A percentile compares a stretch with the other conserved stretches of the same genome.
phyloP scores from a whole-genome alignment of 225 moss, liverwort and hornwort genomes.

The Bryoerythrophyllum caledonicum region DNA sequence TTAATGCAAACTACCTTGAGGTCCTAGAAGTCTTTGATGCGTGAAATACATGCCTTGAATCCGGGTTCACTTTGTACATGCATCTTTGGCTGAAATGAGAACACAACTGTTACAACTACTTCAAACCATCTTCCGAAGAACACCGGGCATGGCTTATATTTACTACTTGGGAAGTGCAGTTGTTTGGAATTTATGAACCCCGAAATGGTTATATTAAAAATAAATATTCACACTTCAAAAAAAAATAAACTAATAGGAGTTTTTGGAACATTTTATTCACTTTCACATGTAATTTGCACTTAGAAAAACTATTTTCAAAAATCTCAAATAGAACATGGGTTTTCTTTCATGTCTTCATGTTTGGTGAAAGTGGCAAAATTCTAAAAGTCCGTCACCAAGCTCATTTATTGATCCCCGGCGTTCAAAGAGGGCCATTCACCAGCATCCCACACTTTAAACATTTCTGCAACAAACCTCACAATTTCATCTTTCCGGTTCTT shows the following conservation, averaged over 20 bases:
- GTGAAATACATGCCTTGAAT: neutral
- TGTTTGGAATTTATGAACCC: no score
- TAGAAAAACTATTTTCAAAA: no score
- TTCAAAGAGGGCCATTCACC: neutral
- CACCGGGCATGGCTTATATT: neutral
- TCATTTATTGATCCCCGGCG: neutral
- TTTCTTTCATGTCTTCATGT: neutral
- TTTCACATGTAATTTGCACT: no score
- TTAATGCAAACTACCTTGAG: neutral
- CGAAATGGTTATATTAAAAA: no score
- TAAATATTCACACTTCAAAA: no score
- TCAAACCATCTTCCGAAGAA: slow-evolving; percentile 15
- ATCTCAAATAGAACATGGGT: no score
- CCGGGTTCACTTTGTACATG: neutral
- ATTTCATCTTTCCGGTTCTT: no score
- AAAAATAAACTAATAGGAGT: no score
- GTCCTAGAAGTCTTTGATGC: neutral
- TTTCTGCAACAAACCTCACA: neutral
- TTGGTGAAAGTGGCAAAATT: slow-evolving; percentile 15
- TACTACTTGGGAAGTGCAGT: neutral
- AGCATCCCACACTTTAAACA: neutral
- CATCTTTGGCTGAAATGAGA: neutral
- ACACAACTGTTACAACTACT: neutral
- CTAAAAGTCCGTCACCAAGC: slow-evolving; percentile 22
- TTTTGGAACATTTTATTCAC: no score